Conservation (phyloP, 257 asterid genomes). For the Solanum lycopersicoides region DNA sequence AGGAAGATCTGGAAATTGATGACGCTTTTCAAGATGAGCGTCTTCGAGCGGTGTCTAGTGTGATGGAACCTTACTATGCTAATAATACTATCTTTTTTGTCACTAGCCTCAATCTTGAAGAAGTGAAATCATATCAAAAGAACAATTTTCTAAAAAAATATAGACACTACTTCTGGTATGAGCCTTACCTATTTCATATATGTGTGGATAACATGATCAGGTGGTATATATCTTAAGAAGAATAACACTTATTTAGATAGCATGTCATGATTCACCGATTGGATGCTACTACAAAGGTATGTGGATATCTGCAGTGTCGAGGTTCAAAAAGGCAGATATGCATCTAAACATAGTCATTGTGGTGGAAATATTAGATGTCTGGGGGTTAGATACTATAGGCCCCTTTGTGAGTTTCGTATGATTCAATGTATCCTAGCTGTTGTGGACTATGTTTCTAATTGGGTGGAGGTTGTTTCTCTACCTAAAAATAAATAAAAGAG, state of each 20-base stretch:
- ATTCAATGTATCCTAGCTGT: too few relatives aligned
- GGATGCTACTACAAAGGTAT: neutral
- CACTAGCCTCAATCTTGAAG: neutral
- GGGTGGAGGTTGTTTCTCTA: neutral
- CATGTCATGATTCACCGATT: neutral
- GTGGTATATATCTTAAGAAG: neutral
- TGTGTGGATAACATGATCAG: neutral
- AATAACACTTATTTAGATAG: neutral
- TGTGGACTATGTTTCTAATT: neutral
- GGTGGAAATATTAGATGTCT: too few relatives aligned
- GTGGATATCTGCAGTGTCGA: too few relatives aligned
- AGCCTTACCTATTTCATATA: neutral
- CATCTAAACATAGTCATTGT: neutral
- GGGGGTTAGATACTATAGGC: neutral
- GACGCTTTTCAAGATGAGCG: too few relatives aligned
- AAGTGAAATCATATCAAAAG: neutral
- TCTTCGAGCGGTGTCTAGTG: neutral
- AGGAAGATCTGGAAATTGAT: too few relatives aligned
- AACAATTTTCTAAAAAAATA: too few relatives aligned
- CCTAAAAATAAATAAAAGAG: neutral
- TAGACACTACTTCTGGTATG: neutral
- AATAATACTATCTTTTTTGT: neutral
- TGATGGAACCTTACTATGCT: neutral
- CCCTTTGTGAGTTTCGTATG: neutral
- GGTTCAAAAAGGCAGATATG: too few relatives aligned